A percentile compares a stretch with the other conserved stretches of the same genome.
Conservation (phyloP, 2,329 filamentous ascomycete genomes). For the Venturia effusa region DNA sequence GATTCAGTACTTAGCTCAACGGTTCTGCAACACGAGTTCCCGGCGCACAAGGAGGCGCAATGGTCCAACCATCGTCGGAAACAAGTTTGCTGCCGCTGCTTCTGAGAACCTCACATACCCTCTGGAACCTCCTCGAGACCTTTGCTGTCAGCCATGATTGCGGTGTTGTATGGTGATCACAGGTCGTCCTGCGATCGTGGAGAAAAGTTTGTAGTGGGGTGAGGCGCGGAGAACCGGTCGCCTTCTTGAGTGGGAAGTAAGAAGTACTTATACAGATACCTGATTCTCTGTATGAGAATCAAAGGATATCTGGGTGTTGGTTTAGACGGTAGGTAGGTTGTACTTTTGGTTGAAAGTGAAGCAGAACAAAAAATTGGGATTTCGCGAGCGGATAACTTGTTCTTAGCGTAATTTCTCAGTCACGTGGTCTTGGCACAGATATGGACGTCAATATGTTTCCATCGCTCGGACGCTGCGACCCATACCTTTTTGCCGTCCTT, state of each 20-base stretch:
- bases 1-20: slow-evolving; percentile 16
- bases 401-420: neutral
- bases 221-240: slow-evolving; percentile 28
- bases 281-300: neutral
- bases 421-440: neutral
- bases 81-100: neutral
- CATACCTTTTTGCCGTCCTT: neutral
- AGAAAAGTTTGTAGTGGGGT: slow-evolving; percentile 27
- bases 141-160: slow-evolving; percentile 98
- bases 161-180: slow-evolving; percentile 32
- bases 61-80: neutral
- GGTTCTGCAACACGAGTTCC: neutral
- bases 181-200: slow-evolving; percentile 51
- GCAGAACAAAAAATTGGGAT: neutral
- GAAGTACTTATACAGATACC: neutral
- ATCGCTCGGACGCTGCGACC: neutral
- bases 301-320: slow-evolving; percentile 3
- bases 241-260: slow-evolving; percentile 18
- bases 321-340: neutral
- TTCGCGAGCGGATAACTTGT: neutral
- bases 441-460: neutral
- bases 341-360: neutral
- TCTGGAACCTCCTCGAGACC: slow-evolving; percentile 97
- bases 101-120: slow-evolving; percentile 50
- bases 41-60: neutral